Percentiles rank a stretch among this genome's conserved stretches.
phyloP scores from a whole-genome alignment of 1,284 basidiomycete species.

The Naganishia sp. region DNA sequence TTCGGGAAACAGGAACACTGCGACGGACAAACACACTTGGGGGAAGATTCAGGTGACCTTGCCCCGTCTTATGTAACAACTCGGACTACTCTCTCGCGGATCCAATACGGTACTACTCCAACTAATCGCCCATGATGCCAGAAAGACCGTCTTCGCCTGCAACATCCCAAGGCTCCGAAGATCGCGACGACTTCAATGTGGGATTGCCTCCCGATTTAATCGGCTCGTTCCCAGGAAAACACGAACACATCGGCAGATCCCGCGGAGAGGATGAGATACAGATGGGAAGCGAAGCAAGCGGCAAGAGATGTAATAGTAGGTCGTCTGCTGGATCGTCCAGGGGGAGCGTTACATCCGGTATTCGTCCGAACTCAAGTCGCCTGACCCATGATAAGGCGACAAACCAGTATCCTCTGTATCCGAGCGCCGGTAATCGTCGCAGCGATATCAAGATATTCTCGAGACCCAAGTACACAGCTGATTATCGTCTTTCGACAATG shows the following conservation, averaged over 20 bases:
- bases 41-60: too few species aligned
- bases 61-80: too few species aligned
- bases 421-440: background rate
- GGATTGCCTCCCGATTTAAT: background rate
- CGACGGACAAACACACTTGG: too few species aligned
- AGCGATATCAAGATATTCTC: background rate
- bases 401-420: background rate
- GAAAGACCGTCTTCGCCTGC: too few species aligned
- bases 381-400: background rate
- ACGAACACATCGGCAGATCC: background rate
- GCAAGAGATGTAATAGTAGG: constrained; percentile 11
- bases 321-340: constrained; percentile 7
- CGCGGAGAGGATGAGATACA: background rate
- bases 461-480: background rate
- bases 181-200: too few species aligned
- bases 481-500: constrained; percentile 1
- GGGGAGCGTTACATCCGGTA: background rate
- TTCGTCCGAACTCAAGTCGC: background rate
- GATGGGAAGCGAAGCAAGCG: background rate
- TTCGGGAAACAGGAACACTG: too few species aligned
- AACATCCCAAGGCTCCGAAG: too few species aligned
- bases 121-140: too few species aligned
- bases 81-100: too few species aligned
- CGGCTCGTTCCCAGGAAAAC: background rate
- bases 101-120: too few species aligned